Evolutionary conservation across 768 basidiomycete genomes (phyloP).

Genomic region (Lentinula raphanica): DNA sequence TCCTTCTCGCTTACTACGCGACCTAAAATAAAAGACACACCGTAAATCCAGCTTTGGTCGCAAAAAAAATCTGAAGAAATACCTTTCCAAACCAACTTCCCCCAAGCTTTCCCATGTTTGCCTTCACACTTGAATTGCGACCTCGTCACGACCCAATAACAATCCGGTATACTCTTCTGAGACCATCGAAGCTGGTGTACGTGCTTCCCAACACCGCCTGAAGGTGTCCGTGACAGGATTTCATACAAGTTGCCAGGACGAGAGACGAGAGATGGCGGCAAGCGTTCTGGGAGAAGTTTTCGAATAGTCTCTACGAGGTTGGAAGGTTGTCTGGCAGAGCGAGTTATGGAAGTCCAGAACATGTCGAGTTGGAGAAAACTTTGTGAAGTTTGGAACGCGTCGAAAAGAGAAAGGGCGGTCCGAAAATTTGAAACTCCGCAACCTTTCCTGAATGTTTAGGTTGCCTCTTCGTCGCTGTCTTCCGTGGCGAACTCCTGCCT

Average conservation of each 20-base stretch:
- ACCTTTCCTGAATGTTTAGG: constrained; percentile 19
- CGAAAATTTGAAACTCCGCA: constrained; percentile 22
- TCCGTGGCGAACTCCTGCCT: background rate
- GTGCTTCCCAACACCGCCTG: constrained; percentile 59
- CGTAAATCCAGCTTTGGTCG: background rate
- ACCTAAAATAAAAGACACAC: constrained; percentile 27
- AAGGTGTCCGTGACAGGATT: constrained; percentile 63
- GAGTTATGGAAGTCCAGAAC: constrained; percentile 30
- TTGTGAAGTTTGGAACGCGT: background rate
- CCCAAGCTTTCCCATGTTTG: constrained; percentile 80
- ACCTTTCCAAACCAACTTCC: constrained; percentile 77
- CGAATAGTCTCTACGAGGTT: constrained; percentile 38
- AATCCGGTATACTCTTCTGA: constrained; percentile 57
- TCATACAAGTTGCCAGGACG: constrained; percentile 65
- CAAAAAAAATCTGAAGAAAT: background rate
- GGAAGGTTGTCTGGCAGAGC: constrained; percentile 11
- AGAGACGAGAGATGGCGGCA: constrained; percentile 56
- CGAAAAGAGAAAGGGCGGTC: constrained; percentile 9
- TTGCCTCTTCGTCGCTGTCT: constrained; percentile 10
- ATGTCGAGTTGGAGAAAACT: no score
- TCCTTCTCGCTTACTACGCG: constrained; percentile 54
- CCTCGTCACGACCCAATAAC: constrained; percentile 73
- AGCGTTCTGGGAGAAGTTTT: constrained; percentile 49
- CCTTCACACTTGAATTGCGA: constrained; percentile 70
- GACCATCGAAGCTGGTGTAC: constrained; percentile 76